Percentiles rank a stretch among this genome's conserved stretches.
Evolutionary conservation across 495 filamentous ascomycete genomes (phyloP).

Genomic region (Trichocladium uniseriatum): DNA sequence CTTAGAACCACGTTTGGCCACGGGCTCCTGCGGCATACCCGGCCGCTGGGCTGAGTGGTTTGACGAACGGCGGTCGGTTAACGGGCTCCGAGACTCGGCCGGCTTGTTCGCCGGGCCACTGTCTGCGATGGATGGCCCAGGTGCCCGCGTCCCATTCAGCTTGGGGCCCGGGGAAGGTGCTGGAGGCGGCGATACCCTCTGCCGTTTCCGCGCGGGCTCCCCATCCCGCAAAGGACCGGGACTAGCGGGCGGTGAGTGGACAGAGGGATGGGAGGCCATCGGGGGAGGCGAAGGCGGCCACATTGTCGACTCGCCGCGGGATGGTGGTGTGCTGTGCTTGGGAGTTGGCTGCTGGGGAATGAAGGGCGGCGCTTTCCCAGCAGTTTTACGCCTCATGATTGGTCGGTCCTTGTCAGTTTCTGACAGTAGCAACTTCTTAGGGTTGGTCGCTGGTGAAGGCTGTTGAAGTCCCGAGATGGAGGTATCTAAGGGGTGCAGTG

Average conservation of each 20-base stretch:
- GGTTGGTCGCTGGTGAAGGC: background rate
- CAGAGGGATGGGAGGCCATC: background rate
- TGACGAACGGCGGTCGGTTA: background rate
- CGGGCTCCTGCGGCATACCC: background rate
- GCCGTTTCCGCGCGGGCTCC: conserved; percentile 14
- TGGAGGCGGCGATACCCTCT: conserved; percentile 4
- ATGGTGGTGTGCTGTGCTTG: conserved; percentile 6
- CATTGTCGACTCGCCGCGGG: background rate
- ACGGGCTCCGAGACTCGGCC: background rate
- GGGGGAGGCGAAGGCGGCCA: background rate
- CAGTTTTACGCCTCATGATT: conserved; percentile 13
- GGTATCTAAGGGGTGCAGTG: background rate
- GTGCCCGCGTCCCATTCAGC: background rate
- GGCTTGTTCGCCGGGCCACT: background rate
- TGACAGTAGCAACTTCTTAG: conserved; percentile 4
- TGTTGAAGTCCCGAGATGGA: background rate
- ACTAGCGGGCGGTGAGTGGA: conserved; percentile 8
- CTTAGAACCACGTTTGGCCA: background rate
- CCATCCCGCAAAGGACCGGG: background rate
- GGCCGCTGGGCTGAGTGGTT: background rate
- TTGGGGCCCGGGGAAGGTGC: background rate
- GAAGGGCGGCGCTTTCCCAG: conserved; percentile 1
- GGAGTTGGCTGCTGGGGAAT: conserved; percentile 2
- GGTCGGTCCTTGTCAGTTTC: conserved; percentile 8
- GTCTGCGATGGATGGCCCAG: background rate